Base-by-base conservation (phyloP, 768 basidiomycete species). In the Mycena amicta region DNA sequence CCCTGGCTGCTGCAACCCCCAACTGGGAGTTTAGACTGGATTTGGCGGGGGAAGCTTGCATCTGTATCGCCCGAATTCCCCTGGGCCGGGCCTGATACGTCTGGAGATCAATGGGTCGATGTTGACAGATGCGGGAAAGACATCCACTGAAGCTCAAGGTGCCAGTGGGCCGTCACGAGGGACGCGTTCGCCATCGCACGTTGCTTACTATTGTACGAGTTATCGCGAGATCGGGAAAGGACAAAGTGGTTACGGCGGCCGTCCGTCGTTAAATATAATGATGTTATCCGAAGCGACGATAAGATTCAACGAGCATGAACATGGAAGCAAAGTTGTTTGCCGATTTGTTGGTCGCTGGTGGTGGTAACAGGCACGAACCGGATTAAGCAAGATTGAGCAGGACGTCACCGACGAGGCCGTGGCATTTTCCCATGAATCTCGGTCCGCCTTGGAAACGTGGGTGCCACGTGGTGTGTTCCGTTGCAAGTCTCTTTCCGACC, bases 381-480 rank as follows among this genome's bases (percentile, higher is more conserved):
- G 11, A 37, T 37, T 18, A 8, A 37, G 33, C 33, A 37, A 37
- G 11, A 37, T 18, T 18, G 8, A 18, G 11, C 33, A 45, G 13
- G 43, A 13, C 43, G 43, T 8, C 15, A 16, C 43, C 43, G 22
- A 13, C 22, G 43, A 23, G 8, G 43, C 12, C 12, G 22, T 45
- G 12, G 8, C 43, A 45, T 13, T 45, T 45, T 23, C 43, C 22
- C 12, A 13, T 45, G 22, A 45, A 15, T 23, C 22, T 45, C 15
- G 43, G 22, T 45, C 43, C 43, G 43, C 43, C 22, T 45, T 45
- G 43, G 43, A 15, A 73, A 75, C 73, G 73, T 75, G 73, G 71
- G 65, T 58, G 61, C 57, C 73, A 73, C 71, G 72, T 76, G 75
- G 70, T 69, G 41, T 73, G 70, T 75, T 77, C 75, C 74, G 74